A percentile compares a stretch with the other conserved stretches of the same genome.
phyloP scores from a whole-genome alignment of 73 alveolate species.

The Symbiodinium natans region DNA sequence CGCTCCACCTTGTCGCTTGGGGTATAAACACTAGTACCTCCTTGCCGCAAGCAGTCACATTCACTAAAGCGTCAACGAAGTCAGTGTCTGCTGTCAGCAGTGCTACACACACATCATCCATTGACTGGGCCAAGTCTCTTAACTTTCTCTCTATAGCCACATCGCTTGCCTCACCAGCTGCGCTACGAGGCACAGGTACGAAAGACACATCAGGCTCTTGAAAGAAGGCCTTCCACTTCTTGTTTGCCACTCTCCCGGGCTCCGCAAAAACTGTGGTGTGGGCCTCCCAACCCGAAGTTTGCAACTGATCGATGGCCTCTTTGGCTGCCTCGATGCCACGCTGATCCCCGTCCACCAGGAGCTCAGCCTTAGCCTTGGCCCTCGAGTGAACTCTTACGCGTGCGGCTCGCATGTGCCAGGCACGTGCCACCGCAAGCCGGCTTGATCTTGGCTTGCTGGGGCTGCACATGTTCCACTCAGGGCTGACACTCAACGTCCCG shows the following conservation, averaged over 20 bases:
- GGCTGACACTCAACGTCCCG: too few relatives aligned
- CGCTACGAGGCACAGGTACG: background rate
- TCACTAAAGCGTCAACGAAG: background rate
- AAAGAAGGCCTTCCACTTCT: background rate
- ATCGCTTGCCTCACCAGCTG: background rate
- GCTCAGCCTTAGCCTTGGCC: background rate
- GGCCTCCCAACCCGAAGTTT: background rate
- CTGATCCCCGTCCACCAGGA: background rate
- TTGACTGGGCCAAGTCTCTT: background rate
- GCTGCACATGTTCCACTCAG: too few relatives aligned
- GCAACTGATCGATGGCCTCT: background rate
- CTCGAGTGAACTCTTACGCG: too few relatives aligned
- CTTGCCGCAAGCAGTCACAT: too few relatives aligned
- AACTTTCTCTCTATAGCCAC: background rate
- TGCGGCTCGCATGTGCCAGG: too few relatives aligned
- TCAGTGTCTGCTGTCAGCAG: background rate
- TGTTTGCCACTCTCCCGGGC: background rate
- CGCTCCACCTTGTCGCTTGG: too few relatives aligned
- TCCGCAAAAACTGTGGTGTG: background rate
- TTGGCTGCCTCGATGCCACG: background rate
- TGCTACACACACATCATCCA: background rate
- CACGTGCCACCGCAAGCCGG: too few relatives aligned
- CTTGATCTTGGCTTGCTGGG: too few relatives aligned
- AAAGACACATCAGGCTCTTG: background rate
- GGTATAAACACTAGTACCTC: too few relatives aligned